phyloP scores from a whole-genome alignment of 306 rosid species.

The Abrus pulchellus region DNA sequence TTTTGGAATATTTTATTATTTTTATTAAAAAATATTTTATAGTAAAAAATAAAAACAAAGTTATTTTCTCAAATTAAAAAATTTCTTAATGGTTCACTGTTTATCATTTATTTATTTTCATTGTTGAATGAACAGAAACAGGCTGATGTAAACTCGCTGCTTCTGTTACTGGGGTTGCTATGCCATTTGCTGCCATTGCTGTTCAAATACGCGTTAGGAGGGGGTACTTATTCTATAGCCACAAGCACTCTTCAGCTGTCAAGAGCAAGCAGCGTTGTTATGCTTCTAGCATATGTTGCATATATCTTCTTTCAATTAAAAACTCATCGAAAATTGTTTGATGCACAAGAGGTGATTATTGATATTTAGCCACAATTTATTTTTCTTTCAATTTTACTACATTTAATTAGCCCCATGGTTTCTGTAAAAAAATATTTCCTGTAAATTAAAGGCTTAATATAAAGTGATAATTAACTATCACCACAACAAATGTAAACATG shows the following conservation, averaged over 20 bases:
- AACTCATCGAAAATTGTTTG: constrained; percentile 86
- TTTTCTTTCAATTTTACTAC: not conserved
- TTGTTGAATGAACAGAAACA: constrained; percentile 71
- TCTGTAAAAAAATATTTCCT: not conserved
- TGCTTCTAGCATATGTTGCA: constrained; percentile 83
- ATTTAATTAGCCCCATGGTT: not conserved
- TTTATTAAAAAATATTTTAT: no score
- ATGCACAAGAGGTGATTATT: constrained; percentile 67
- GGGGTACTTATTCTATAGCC: constrained; percentile 40
- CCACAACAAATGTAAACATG: no score
- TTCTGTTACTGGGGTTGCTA: constrained; percentile 77
- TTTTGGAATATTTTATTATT: no score
- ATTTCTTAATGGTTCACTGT: no score
- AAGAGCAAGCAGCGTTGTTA: constrained; percentile 84
- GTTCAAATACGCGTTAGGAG: constrained; percentile 57
- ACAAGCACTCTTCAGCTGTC: constrained; percentile 75
- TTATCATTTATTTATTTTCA: not conserved
- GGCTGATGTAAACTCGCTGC: constrained; percentile 80
- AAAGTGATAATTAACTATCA: no score
- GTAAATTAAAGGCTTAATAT: not conserved
- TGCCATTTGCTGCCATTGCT: constrained; percentile 88
- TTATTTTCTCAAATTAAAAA: no score
- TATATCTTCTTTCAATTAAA: constrained; percentile 85
- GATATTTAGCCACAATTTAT: not conserved
- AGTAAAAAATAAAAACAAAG: no score